Conservation (phyloP, 2,329 filamentous ascomycete genomes). For the Xylaria polymorpha region DNA sequence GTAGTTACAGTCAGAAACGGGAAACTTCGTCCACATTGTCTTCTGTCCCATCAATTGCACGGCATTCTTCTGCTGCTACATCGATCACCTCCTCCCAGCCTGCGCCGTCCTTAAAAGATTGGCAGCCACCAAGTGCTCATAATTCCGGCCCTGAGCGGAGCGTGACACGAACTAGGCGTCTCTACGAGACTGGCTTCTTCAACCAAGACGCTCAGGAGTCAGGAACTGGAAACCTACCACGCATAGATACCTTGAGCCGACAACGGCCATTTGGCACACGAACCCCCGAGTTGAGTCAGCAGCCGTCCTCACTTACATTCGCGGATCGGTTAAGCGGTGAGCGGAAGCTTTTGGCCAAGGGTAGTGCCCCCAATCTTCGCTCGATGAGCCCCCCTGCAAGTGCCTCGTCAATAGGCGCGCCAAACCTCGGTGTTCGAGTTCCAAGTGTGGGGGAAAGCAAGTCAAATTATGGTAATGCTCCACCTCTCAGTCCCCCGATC, state of each 20-base stretch:
- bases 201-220: conserved; percentile 84
- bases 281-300: conserved; percentile 62
- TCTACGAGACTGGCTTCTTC: conserved; percentile 82
- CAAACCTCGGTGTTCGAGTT: conserved; percentile 50
- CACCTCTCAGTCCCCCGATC: conserved; percentile 75
- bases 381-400: conserved; percentile 63
- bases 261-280: conserved; percentile 65
- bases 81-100: conserved; percentile 81
- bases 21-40: conserved; percentile 90
- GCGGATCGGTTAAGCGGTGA: conserved; percentile 59
- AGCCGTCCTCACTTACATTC: conserved; percentile 61
- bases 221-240: conserved; percentile 78
- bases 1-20: conserved; percentile 77
- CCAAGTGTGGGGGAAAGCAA: conserved; percentile 54
- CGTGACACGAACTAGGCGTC: conserved; percentile 75
- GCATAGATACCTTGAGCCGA: conserved; percentile 81
- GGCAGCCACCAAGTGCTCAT: conserved; percentile 56
- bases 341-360: conserved; percentile 62
- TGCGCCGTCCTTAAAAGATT: conserved; percentile 63
- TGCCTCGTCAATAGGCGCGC: conserved; percentile 53
- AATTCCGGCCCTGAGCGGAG: conserved; percentile 68
- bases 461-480: conserved; percentile 52
- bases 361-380: conserved; percentile 76
- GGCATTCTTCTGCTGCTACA: conserved; percentile 87
- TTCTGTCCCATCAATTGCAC: conserved; percentile 71